Evolutionary conservation across 2,329 filamentous ascomycete genomes (phyloP).

Genomic region (Microsporum canis): DNA sequence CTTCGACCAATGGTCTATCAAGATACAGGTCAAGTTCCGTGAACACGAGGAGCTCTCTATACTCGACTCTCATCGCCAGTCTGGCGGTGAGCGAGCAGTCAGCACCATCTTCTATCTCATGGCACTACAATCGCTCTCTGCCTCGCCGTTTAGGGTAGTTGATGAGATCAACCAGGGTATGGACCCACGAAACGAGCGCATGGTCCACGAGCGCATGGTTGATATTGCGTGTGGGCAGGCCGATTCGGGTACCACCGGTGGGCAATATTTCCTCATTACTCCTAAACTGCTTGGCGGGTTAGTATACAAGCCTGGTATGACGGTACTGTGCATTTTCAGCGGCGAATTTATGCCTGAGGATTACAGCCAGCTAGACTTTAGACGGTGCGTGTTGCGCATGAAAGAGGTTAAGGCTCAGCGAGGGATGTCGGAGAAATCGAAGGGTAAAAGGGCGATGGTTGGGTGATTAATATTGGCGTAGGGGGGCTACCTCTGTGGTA

Average conservation of each 20-base stretch:
- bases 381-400: slow-evolving; percentile 26
- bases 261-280: slow-evolving; percentile 91
- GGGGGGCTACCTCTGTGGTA: not conserved
- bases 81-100: slow-evolving; percentile 88
- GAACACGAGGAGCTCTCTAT: slow-evolving; percentile 73
- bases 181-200: slow-evolving; percentile 96
- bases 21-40: slow-evolving; percentile 91
- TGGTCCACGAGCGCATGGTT: slow-evolving; percentile 96
- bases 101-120: slow-evolving; percentile 99
- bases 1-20: slow-evolving; percentile 86
- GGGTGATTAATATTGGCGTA: not conserved
- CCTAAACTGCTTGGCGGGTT: slow-evolving; percentile 83
- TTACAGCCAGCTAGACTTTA: slow-evolving; percentile 29
- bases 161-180: slow-evolving; percentile 99
- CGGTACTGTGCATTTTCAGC: slow-evolving; percentile 82
- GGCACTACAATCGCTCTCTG: slow-evolving; percentile 86
- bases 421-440: not conserved
- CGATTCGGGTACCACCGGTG: slow-evolving; percentile 43
- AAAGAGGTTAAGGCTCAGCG: slow-evolving; percentile 19
- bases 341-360: slow-evolving; percentile 52
- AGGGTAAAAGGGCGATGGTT: not conserved
- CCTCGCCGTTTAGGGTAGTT: slow-evolving; percentile 92
- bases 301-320: slow-evolving; percentile 83
- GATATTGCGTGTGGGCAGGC: slow-evolving; percentile 71
- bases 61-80: slow-evolving; percentile 85